phyloP scores from a whole-genome alignment of 192 early-diverging fungal genomes.

The Linnemannia hyalina region DNA sequence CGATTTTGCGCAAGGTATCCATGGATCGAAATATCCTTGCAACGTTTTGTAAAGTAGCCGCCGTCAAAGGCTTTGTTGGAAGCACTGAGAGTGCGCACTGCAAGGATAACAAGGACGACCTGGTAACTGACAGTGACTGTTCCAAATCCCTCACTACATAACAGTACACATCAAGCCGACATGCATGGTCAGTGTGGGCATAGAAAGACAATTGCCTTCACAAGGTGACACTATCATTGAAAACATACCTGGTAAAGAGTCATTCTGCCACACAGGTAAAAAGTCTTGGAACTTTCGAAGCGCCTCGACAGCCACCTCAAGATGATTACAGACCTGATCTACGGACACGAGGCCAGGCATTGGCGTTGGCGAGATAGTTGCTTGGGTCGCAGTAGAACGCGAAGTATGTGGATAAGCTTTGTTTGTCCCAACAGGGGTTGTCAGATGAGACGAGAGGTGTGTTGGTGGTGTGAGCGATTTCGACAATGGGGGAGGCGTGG shows the following conservation, averaged over 20 bases:
- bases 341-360: background rate
- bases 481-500: background rate
- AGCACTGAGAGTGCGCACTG: background rate
- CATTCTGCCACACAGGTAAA: slow-evolving; percentile 11
- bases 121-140: background rate
- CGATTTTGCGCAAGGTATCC: slow-evolving; percentile 40
- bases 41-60: slow-evolving; percentile 26
- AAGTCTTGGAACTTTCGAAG: slow-evolving; percentile 29
- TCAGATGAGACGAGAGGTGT: background rate
- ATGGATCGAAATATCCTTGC: slow-evolving; percentile 46
- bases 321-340: background rate
- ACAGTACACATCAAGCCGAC: background rate
- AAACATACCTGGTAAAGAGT: slow-evolving; percentile 11
- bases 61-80: background rate
- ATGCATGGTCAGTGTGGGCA: background rate
- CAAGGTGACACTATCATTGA: background rate
- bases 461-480: background rate
- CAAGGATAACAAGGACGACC: background rate
- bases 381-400: background rate
- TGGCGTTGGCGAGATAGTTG: background rate
- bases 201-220: background rate
- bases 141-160: slow-evolving; percentile 10
- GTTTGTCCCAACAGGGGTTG: background rate
- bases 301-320: slow-evolving; percentile 21
- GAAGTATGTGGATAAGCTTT: background rate